Percentiles rank a stretch among this genome's conserved stretches.
Conservation (phyloP, 75 land plant genomes). For the Picea glauca region DNA sequence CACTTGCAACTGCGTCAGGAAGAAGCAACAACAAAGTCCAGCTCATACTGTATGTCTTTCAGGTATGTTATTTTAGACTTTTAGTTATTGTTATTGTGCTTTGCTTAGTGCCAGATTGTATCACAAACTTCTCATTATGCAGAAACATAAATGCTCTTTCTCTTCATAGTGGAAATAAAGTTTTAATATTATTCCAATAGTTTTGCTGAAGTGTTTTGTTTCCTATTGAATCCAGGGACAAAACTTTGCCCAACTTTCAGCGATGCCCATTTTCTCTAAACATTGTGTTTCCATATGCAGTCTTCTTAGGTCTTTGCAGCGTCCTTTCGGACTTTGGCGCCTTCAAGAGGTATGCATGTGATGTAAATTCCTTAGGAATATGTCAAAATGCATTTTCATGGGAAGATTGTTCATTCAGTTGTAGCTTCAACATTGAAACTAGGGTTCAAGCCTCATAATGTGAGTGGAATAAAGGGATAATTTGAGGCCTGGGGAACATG, state of each 20-base stretch:
- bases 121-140: neutral
- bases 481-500: neutral
- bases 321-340: constrained; percentile 73
- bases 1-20: constrained; percentile 57
- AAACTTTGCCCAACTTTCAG: constrained; percentile 36
- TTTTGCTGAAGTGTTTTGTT: constrained; percentile 6
- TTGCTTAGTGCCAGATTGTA: neutral
- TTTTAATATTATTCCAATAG: neutral
- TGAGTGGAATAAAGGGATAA: too few relatives aligned
- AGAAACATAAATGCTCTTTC: neutral
- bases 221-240: constrained; percentile 50
- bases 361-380: neutral
- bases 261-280: constrained; percentile 21
- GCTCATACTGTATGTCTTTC: constrained; percentile 49
- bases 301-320: constrained; percentile 50
- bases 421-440: neutral
- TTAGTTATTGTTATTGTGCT: neutral
- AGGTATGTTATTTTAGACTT: constrained; percentile 35
- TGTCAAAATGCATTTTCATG: neutral
- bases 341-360: constrained; percentile 50
- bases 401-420: neutral
- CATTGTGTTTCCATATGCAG: constrained; percentile 46
- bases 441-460: neutral
- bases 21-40: constrained; percentile 36
- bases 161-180: neutral